Conservation (phyloP, 192 early-diverging fungal genomes). For the Coemansia furcata region DNA sequence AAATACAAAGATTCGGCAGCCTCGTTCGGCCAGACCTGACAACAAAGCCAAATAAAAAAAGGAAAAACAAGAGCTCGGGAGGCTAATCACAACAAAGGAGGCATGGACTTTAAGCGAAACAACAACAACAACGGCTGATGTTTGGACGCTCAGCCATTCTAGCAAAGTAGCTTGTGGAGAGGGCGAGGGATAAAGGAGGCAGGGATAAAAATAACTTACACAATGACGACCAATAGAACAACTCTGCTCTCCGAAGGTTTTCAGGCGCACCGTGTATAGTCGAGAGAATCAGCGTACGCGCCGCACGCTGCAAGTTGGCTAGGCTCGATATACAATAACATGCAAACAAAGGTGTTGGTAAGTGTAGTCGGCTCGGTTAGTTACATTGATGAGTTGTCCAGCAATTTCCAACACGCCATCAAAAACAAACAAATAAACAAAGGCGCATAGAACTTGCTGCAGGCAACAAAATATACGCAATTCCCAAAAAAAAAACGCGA, state of each 20-base stretch:
- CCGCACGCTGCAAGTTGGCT: conserved; percentile 49
- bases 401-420: not conserved
- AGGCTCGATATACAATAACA: conserved; percentile 7
- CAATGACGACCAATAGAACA: conserved; percentile 49
- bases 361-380: not conserved
- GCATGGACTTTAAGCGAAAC: not conserved
- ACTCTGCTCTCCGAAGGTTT: conserved; percentile 35
- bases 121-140: not conserved
- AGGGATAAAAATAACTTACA: conserved; percentile 29
- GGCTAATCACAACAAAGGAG: not conserved
- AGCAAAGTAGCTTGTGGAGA: not conserved
- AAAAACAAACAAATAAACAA: not conserved
- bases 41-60: not conserved
- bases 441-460: not conserved
- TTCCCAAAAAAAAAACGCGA: not conserved
- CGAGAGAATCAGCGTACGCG: conserved; percentile 48
- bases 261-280: conserved; percentile 43
- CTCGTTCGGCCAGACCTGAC: not conserved
- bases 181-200: not conserved
- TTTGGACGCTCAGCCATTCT: too few species aligned
- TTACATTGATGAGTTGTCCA: not conserved
- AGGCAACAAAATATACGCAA: not conserved
- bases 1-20: not conserved
- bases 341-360: not conserved
- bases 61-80: not conserved